Base-by-base conservation (phyloP, 1,284 basidiomycete species). In the Marasmius sp. region DNA sequence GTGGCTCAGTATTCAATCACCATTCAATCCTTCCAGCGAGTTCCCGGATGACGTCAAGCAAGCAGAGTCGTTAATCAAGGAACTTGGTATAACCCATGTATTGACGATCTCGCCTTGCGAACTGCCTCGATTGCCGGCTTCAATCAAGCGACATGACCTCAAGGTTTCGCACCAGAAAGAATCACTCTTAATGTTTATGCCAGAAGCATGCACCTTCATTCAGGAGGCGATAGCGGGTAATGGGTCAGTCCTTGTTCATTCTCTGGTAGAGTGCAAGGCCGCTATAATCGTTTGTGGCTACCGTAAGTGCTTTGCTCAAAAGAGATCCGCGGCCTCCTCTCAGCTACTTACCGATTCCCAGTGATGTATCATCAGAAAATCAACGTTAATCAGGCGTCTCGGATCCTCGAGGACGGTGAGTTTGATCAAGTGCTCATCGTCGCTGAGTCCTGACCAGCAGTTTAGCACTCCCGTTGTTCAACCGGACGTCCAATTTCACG, bases 161-260 rank as follows among this genome's bases (percentile, higher is more conserved):
- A 69, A 79, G 54, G 65, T 83, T 6, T 66, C 77, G 6, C 72
- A 75, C 43, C 67, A 70, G 33, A 70, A 74, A 18, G 78, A 76
- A 27, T 75, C 70, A 7, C 70, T 85, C 3, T 66, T 85, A 2
- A 66, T 81, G 27, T 73, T 75, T 6, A 73, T 88, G 8, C 79
- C 78, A 16, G 74, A 71, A 8, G 71, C 78, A 18, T 81, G 79
- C 62, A 69, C 68, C 41, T 84, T 80, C 62, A 77, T 86, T 33
- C 66, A 71, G 16, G 68, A 77, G 18, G 79, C 81, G 0, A 65
- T 81, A 9, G 68, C 70, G 8, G 67, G 61, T 27, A 77, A 75
- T 3, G 80, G 80, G 5, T 72, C 71, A 41, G 84, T 91, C 45
- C 83, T 93, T 45, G 84, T 93, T n/a, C 85, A 92, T 72, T 91